Evolutionary conservation across 1,284 basidiomycete genomes (phyloP), one percentile per base, ranked within the genome.

Genomic region (Kwoniella shivajii): DNA sequence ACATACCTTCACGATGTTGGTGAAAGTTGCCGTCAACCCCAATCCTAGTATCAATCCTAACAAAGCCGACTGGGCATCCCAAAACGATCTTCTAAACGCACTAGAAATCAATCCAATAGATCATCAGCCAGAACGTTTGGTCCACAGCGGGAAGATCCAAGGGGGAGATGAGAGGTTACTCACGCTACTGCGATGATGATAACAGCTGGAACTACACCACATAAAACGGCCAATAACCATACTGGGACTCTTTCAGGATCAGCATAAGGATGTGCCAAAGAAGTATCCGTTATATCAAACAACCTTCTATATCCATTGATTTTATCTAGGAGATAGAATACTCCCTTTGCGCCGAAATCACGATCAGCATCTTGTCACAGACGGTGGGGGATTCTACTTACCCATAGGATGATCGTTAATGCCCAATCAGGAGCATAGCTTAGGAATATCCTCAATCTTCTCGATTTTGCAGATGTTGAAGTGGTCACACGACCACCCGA

Each of bases 171-270:
- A 18, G 4, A 11, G 18, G 18, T 1, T 31, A 65, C 74, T 64
- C 49, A 74, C 69, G 91, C 90, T 60, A 88, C 81, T 20, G 84
- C 54, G 29, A 86, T 81, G 68, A 92, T 87, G 44, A 93, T 77
- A 18, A 88, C 64, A 6, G 88, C 76, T 0, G 92, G 90, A 2
- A 87, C 82, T 14, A 86, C 81, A 34, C 88, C 75, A 49, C 84
- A 84, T 49, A 92, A 86, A 14, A 89, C 72, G 64, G 85, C 85
- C 3, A 92, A 77, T 6, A 84, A 82, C 60, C 80, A 64, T 57
- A 91, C 89, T 0, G 92, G 89, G 4, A 98, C 84, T 42, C 94
- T 86, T 77, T 98, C 92, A 37, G 89, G 83, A 3, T 84, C 80
- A 2, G 92, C 86, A 78, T 82, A 91, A 6, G 92, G 92, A 64